phyloP scores from a whole-genome alignment of 495 filamentous ascomycete genomes.

The Talaromyces proteolyticus region DNA sequence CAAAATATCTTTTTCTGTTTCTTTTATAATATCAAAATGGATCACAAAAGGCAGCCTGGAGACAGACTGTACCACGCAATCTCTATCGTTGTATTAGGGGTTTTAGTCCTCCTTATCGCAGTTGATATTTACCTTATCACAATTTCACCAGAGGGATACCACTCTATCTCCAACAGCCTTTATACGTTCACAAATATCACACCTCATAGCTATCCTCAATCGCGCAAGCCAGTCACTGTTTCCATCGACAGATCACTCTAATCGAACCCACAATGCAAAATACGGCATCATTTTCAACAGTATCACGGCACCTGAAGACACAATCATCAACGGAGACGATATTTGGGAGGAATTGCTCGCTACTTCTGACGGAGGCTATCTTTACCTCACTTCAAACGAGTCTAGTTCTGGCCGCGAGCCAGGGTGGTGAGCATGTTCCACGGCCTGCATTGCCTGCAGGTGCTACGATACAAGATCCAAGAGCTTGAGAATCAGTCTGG shows the following conservation, averaged over 20 bases:
- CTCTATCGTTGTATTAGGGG: background rate
- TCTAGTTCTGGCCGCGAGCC: background rate
- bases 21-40: background rate
- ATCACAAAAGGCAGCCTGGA: background rate
- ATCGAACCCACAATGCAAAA: no score
- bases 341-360: no score
- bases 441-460: slow-evolving; percentile 1
- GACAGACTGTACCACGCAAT: background rate
- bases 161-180: background rate
- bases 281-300: no score
- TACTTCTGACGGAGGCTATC: background rate
- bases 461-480: slow-evolving; percentile 1
- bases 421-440: slow-evolving; percentile 3
- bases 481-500: background rate
- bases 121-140: background rate
- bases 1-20: background rate
- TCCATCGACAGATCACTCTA: no score
- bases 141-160: background rate
- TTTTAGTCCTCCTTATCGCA: slow-evolving; percentile 1
- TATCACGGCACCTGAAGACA: no score
- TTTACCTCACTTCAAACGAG: background rate
- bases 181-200: background rate
- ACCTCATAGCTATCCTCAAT: background rate
- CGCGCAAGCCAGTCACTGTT: background rate
- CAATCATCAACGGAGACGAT: no score